phyloP scores from a whole-genome alignment of 2,329 filamentous ascomycete species.

The Aspergillus caelatus region DNA sequence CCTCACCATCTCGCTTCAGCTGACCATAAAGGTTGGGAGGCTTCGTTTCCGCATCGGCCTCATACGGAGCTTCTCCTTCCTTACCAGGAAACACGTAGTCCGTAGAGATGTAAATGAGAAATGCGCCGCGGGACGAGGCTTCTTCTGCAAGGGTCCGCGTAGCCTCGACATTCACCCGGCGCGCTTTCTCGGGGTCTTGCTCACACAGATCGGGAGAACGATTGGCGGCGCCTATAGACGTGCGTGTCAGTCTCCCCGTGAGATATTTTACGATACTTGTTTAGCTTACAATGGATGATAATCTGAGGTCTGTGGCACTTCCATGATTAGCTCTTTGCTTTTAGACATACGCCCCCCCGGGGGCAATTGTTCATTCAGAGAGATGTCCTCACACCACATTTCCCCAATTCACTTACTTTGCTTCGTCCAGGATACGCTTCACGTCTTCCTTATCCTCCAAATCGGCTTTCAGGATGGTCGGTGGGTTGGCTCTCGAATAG shows the following conservation, averaged over 20 bases:
- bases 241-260: not conserved
- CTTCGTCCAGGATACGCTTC: constrained; percentile 52
- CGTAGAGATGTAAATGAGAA: constrained; percentile 67
- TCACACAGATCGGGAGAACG: constrained; percentile 86
- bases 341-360: not conserved
- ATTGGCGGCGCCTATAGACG: constrained; percentile 74
- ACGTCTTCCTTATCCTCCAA: constrained; percentile 51
- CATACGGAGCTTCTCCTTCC: constrained; percentile 84
- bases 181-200: constrained; percentile 73
- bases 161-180: constrained; percentile 73
- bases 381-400: not conserved
- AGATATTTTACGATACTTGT: not conserved
- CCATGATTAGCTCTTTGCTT: constrained; percentile 9
- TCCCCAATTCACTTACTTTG: constrained; percentile 48
- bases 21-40: constrained; percentile 81
- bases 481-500: constrained; percentile 71
- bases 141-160: constrained; percentile 67
- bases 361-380: not conserved
- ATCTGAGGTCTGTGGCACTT: constrained; percentile 64
- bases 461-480: constrained; percentile 64
- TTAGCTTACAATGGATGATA: constrained; percentile 73
- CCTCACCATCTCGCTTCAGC: constrained; percentile 71
- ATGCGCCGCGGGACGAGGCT: constrained; percentile 58
- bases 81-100: constrained; percentile 79
- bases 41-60: constrained; percentile 61